Evolutionary conservation across 805 yeast species (phyloP).

Genomic region (Wickerhamomyces kurtzmanii): DNA sequence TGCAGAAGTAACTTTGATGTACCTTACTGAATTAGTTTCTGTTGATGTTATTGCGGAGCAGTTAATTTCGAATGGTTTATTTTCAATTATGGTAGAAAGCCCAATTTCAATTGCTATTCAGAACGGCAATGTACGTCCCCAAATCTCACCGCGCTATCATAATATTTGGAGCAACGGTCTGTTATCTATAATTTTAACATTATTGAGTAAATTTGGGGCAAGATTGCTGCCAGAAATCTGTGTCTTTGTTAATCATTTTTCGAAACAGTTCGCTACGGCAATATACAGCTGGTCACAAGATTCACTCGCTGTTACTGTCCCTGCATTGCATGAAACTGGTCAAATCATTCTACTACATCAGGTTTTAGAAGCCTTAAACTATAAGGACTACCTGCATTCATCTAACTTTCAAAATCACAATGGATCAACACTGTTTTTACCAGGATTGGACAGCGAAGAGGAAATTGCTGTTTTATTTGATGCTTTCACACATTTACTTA

Average conservation of each 20-base stretch:
- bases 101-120: slow-evolving; percentile 61
- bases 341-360: slow-evolving; percentile 61
- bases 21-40: slow-evolving; percentile 57
- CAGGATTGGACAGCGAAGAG: slow-evolving; percentile 52
- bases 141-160: slow-evolving; percentile 47
- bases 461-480: slow-evolving; percentile 52
- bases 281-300: slow-evolving; percentile 61
- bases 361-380: slow-evolving; percentile 42
- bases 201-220: slow-evolving; percentile 55
- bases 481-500: slow-evolving; percentile 60
- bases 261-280: slow-evolving; percentile 54
- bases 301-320: slow-evolving; percentile 35
- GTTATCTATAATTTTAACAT: slow-evolving; percentile 51
- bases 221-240: slow-evolving; percentile 56
- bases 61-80: slow-evolving; percentile 53
- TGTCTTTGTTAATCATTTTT: slow-evolving; percentile 51
- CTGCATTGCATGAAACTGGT: slow-evolving; percentile 50
- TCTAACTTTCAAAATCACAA: slow-evolving; percentile 9
- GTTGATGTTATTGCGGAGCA: slow-evolving; percentile 57
- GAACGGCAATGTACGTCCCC: slow-evolving; percentile 50
- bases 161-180: slow-evolving; percentile 83
- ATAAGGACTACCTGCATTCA: slow-evolving; percentile 32
- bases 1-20: slow-evolving; percentile 64
- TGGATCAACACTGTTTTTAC: slow-evolving; percentile 24
- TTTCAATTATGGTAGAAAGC: slow-evolving; percentile 62